A percentile compares a stretch with the other conserved stretches of the same genome.
Evolutionary conservation across 371 early-diverging fungal genomes (phyloP).

Genomic region (Rhizopus stolonifer): DNA sequence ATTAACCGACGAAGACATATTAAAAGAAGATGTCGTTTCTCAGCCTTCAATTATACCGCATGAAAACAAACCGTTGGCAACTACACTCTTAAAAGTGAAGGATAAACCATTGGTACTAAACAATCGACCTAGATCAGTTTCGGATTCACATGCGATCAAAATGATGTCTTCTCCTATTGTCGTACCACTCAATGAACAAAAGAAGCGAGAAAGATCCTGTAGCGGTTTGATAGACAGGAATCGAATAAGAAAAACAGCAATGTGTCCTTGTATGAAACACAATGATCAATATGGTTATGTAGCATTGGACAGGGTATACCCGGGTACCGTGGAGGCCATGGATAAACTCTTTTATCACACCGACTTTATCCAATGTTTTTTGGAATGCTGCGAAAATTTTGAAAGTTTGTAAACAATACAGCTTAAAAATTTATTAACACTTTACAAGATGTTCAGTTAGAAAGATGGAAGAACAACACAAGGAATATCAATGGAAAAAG

Average conservation of each 20-base stretch:
- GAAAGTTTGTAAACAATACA: slow-evolving; percentile 17
- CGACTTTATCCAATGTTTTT: slow-evolving; percentile 26
- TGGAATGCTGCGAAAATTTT: slow-evolving; percentile 33
- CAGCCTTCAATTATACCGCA: not conserved
- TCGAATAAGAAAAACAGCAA: slow-evolving; percentile 4
- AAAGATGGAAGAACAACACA: slow-evolving; percentile 28
- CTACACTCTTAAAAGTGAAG: not conserved
- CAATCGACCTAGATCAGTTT: slow-evolving; percentile 19
- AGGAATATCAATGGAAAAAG: slow-evolving; percentile 23
- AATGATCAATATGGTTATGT: slow-evolving; percentile 39
- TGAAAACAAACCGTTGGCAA: not conserved
- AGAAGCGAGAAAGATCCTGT: not conserved
- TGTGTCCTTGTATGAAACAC: slow-evolving; percentile 45
- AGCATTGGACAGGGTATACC: slow-evolving; percentile 43
- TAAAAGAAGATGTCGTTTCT: not conserved
- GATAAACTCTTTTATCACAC: slow-evolving; percentile 41
- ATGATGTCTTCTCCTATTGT: not conserved
- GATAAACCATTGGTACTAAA: not conserved
- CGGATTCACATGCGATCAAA: slow-evolving; percentile 11
- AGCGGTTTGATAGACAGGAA: not conserved
- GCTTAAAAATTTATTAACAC: too few relatives aligned
- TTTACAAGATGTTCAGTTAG: slow-evolving; percentile 28
- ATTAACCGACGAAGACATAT: not conserved
- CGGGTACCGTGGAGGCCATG: slow-evolving; percentile 39
- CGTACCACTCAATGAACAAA: not conserved